phyloP scores from a whole-genome alignment of 805 yeast species.

The Torulaspora delbrueckii region DNA sequence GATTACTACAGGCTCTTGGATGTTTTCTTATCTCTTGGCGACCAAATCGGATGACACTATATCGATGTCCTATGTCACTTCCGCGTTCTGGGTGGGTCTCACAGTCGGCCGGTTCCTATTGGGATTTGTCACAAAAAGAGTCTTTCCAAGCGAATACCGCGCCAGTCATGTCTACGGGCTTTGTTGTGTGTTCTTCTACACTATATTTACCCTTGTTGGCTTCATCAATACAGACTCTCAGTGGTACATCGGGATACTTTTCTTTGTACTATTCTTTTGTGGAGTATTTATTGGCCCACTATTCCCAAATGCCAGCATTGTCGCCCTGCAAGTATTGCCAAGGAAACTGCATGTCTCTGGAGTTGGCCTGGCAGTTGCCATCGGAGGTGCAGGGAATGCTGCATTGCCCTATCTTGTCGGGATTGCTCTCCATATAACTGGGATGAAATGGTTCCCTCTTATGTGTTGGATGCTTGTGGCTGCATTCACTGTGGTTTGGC shows the following conservation, averaged over 20 bases:
- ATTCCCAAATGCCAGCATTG: conserved; percentile 67
- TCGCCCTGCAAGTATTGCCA: conserved; percentile 61
- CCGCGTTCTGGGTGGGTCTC: conserved; percentile 70
- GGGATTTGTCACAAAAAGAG: conserved; percentile 50
- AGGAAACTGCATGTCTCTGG: conserved; percentile 55
- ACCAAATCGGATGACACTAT: conserved; percentile 46
- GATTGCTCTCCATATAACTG: conserved; percentile 24
- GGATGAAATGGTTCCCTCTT: conserved; percentile 28
- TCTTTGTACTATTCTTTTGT: conserved; percentile 37
- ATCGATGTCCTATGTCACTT: conserved; percentile 56
- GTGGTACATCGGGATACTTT: conserved; percentile 21
- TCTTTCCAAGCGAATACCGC: conserved; percentile 43
- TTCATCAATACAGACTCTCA: conserved; percentile 15
- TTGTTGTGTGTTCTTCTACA: conserved; percentile 35
- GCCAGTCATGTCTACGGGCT: conserved; percentile 36
- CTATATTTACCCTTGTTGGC: conserved; percentile 28
- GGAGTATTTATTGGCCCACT: conserved; percentile 67
- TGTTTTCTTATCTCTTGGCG: conserved; percentile 55
- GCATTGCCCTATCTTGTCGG: conserved; percentile 65
- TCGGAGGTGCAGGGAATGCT: conserved; percentile 85
- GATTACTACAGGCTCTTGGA: conserved; percentile 67
- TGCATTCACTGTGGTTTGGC: conserved; percentile 25
- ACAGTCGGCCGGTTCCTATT: conserved; percentile 57
- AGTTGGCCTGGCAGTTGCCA: conserved; percentile 67
- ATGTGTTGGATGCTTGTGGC: conserved; percentile 26